phyloP scores from a whole-genome alignment of 208 protist species.

The Histomonas meleagridis region DNA sequence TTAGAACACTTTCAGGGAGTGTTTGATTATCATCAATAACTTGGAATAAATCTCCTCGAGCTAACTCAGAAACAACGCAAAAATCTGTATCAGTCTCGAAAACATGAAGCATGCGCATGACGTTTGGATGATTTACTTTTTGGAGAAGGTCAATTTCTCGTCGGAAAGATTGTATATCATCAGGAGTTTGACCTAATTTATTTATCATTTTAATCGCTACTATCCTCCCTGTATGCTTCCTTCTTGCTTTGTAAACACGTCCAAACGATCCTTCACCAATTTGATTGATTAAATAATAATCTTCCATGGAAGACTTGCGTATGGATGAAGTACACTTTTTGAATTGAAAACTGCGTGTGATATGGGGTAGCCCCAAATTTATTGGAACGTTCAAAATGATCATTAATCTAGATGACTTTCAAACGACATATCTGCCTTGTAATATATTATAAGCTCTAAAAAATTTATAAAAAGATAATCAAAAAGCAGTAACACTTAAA shows the following conservation, averaged over 20 bases:
- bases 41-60: constrained; percentile 51
- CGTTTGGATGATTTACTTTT: constrained; percentile 80
- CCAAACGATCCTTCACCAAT: constrained; percentile 92
- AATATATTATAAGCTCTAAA: too few species aligned
- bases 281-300: constrained; percentile 8
- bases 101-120: constrained; percentile 80
- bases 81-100: constrained; percentile 85
- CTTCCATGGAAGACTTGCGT: too few species aligned
- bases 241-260: constrained; percentile 71
- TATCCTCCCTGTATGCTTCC: constrained; percentile 50
- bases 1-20: constrained; percentile 66
- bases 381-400: too few species aligned
- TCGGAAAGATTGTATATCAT: constrained; percentile 47
- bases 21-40: constrained; percentile 59
- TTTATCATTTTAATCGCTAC: constrained; percentile 90
- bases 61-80: constrained; percentile 64
- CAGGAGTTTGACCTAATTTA: constrained; percentile 78
- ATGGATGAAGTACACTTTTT: too few species aligned
- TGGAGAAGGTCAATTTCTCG: constrained; percentile 39
- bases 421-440: too few species aligned
- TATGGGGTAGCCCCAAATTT: too few species aligned
- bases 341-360: too few species aligned
- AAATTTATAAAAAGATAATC: too few species aligned
- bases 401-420: too few species aligned
- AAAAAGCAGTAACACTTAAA: too few species aligned